Conservation (phyloP, 78 protist species). For the Dictyostelium intermedium region DNA sequence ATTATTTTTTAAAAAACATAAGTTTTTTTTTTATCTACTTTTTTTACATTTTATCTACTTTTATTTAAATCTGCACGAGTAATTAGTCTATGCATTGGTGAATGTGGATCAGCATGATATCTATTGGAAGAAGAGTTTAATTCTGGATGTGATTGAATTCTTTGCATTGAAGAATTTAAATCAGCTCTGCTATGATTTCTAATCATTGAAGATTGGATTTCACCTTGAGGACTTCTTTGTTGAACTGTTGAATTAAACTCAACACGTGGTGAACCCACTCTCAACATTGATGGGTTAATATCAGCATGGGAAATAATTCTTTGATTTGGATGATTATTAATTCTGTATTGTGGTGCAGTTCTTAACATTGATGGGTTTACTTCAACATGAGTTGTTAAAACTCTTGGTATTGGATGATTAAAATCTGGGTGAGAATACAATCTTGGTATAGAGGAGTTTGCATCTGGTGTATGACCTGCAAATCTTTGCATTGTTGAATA, state of each 20-base stretch:
- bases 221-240: background rate
- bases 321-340: background rate
- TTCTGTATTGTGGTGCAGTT: background rate
- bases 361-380: background rate
- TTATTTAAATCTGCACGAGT: background rate
- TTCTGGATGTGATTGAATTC: background rate
- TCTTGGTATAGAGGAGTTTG: background rate
- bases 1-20: background rate
- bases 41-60: background rate
- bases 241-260: background rate
- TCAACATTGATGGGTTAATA: background rate
- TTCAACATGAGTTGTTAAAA: background rate
- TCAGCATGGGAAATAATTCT: background rate
- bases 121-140: background rate
- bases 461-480: background rate
- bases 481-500: background rate
- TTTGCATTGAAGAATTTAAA: slow-evolving; percentile 1
- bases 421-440: background rate
- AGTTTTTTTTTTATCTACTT: background rate
- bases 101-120: background rate
- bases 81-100: background rate
- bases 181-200: background rate
- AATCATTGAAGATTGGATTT: background rate
- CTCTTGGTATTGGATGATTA: background rate
- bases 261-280: background rate